These are phyloP conservation scores for Tardiomyces blankii DNA, from an alignment of 1,139 yeast species.

Conservation along the genomic window DNA sequence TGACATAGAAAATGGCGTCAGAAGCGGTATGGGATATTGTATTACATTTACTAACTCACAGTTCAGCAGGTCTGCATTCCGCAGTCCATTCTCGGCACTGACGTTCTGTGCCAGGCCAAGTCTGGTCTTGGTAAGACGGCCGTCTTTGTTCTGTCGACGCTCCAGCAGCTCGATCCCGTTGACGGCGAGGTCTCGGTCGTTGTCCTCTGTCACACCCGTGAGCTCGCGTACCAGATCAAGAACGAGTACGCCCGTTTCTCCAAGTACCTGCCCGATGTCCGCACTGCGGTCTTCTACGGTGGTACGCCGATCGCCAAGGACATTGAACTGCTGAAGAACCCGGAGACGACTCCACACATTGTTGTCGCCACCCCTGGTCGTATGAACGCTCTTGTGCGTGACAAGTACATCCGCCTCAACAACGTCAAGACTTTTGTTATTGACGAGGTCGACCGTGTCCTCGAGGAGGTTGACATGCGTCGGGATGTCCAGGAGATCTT, in stretches of 20 bases:
- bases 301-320: slow-evolving; percentile 87
- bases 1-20: no score
- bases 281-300: slow-evolving; percentile 94
- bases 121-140: slow-evolving; percentile 99
- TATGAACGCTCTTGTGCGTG: slow-evolving; percentile 86
- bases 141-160: slow-evolving; percentile 88
- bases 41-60: slow-evolving; percentile 16
- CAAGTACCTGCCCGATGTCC: slow-evolving; percentile 96
- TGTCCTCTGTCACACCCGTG: slow-evolving; percentile 97
- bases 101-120: slow-evolving; percentile 97
- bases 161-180: slow-evolving; percentile 95
- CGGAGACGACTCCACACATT: slow-evolving; percentile 93
- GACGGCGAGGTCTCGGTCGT: slow-evolving; percentile 93
- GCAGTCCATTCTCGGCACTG: slow-evolving; percentile 95
- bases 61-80: slow-evolving; percentile 99
- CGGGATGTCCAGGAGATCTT: slow-evolving; percentile 97
- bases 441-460: slow-evolving; percentile 97
- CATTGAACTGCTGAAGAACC: slow-evolving; percentile 77
- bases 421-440: slow-evolving; percentile 91
- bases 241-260: slow-evolving; percentile 97
- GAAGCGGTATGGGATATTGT: no score
- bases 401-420: slow-evolving; percentile 76
- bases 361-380: slow-evolving; percentile 99
- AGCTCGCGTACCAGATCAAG: slow-evolving; percentile 95
- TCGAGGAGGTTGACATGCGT: slow-evolving; percentile 84